Evolutionary conservation across 805 yeast species (phyloP).

Genomic region (Zygosaccharomyces kombuchaensis): DNA sequence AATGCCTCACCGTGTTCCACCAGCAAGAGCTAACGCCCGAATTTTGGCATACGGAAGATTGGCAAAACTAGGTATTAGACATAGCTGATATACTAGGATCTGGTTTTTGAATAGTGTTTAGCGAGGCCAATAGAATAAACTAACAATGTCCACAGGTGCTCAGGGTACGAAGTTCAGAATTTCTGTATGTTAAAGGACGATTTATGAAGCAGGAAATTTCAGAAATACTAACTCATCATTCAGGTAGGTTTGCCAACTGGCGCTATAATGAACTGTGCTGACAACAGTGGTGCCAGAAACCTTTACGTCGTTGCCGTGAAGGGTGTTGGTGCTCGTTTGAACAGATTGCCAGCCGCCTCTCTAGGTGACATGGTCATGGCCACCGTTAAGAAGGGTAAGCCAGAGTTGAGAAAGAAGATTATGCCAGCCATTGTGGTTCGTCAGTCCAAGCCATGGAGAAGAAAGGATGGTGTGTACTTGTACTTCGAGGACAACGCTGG

Average conservation of each 20-base stretch:
- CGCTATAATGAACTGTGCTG: constrained; percentile 99
- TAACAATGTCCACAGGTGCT: constrained; percentile 87
- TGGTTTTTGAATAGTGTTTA: neutral
- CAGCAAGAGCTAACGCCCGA: neutral
- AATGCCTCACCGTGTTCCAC: neutral
- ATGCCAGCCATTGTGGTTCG: constrained; percentile 99
- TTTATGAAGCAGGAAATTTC: neutral
- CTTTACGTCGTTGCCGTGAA: constrained; percentile 97
- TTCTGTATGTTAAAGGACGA: constrained; percentile 68
- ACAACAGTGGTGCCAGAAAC: constrained; percentile 99
- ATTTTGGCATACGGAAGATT: neutral
- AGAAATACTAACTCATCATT: constrained; percentile 19
- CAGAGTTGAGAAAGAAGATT: constrained; percentile 99
- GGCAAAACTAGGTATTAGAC: neutral
- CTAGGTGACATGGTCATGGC: constrained; percentile 99
- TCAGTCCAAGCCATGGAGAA: constrained; percentile 99
- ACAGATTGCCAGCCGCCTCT: constrained; percentile 99
- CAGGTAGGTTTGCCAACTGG: constrained; percentile 99
- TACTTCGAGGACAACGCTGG: constrained; percentile 99
- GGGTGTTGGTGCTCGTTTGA: constrained; percentile 99
- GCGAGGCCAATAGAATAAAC: constrained; percentile 22
- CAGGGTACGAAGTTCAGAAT: constrained; percentile 99
- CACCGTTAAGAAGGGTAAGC: constrained; percentile 99
- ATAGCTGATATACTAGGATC: neutral
- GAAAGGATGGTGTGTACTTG: constrained; percentile 99